A percentile compares a stretch with the other conserved stretches of the same genome.
phyloP scores from a whole-genome alignment of 768 basidiomycete genomes.

The Leucosporidium yakuticum region DNA sequence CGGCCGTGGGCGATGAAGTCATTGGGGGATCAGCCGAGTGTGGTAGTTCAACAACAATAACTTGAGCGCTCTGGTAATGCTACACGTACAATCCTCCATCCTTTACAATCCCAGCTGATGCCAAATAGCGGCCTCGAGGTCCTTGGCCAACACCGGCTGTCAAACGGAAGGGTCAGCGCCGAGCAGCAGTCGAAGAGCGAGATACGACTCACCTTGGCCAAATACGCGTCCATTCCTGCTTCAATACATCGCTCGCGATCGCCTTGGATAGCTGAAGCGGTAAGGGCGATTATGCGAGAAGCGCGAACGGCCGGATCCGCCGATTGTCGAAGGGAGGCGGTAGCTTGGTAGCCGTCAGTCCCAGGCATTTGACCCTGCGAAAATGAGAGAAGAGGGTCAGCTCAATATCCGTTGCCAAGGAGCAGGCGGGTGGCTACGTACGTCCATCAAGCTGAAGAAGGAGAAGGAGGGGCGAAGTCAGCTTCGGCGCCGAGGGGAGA shows the following conservation, averaged over 20 bases:
- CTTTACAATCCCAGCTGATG: background rate
- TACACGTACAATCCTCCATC: too few relatives aligned
- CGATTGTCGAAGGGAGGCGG: conserved; percentile 6
- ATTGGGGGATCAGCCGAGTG: too few relatives aligned
- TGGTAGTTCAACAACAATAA: too few relatives aligned
- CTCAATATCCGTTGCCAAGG: background rate
- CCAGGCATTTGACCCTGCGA: conserved; percentile 22
- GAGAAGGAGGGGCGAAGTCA: conserved; percentile 1
- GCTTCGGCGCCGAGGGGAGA: background rate
- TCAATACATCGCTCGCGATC: conserved; percentile 65
- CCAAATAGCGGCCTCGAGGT: conserved; percentile 1
- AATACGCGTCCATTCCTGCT: conserved; percentile 54
- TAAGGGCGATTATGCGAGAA: conserved; percentile 89
- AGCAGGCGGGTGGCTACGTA: background rate
- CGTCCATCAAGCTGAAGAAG: conserved; percentile 8
- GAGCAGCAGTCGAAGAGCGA: background rate
- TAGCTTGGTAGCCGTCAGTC: conserved; percentile 29
- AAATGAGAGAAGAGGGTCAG: background rate
- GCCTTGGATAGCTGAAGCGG: conserved; percentile 93
- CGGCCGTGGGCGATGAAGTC: too few relatives aligned
- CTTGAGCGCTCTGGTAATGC: too few relatives aligned
- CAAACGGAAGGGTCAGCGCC: background rate
- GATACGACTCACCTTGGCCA: conserved; percentile 23
- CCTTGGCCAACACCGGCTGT: conserved; percentile 2
- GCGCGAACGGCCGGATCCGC: background rate